Percentiles rank a stretch among this genome's conserved stretches.
Evolutionary conservation across 805 yeast genomes (phyloP).

Genomic region (Candida ficus): DNA sequence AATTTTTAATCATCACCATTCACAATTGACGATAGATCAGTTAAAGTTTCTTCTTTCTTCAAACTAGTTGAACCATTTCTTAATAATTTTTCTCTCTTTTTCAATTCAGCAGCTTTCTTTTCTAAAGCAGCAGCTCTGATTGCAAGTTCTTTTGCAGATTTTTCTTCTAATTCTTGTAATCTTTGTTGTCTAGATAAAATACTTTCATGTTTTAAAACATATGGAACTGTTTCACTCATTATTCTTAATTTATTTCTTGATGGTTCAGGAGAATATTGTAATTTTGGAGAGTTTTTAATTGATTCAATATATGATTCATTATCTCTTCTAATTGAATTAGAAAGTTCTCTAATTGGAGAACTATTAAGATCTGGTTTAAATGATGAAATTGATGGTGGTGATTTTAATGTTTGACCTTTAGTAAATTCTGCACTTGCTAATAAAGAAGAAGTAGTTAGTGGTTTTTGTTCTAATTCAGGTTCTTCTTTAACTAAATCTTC

Average conservation of each 20-base stretch:
- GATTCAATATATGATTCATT: slow-evolving; percentile 33
- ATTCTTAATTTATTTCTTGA: slow-evolving; percentile 65
- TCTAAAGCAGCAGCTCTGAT: slow-evolving; percentile 72
- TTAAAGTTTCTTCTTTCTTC: slow-evolving; percentile 48
- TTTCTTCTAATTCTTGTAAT: slow-evolving; percentile 73
- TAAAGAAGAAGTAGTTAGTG: slow-evolving; percentile 5
- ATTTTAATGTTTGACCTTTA: not conserved
- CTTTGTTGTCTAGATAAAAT: slow-evolving; percentile 71
- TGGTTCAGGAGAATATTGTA: slow-evolving; percentile 28
- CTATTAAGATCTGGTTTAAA: slow-evolving; percentile 20
- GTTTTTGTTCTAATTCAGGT: slow-evolving; percentile 6
- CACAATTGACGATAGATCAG: slow-evolving; percentile 46
- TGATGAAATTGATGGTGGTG: slow-evolving; percentile 7
- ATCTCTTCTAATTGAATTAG: slow-evolving; percentile 31
- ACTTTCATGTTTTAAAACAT: slow-evolving; percentile 71
- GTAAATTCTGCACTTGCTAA: slow-evolving; percentile 3
- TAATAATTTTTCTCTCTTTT: slow-evolving; percentile 55
- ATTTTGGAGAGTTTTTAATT: slow-evolving; percentile 31
- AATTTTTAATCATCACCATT: slow-evolving; percentile 14
- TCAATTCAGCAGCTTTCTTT: slow-evolving; percentile 59
- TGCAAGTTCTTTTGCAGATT: slow-evolving; percentile 69
- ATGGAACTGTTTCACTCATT: slow-evolving; percentile 82
- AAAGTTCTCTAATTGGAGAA: slow-evolving; percentile 35
- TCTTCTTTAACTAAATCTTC: slow-evolving; percentile 3
- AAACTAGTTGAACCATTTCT: slow-evolving; percentile 27